These are phyloP conservation scores for Hydrangea macrophylla DNA, from an alignment of 148 eudicot genomes.

Conservation along the genomic window DNA sequence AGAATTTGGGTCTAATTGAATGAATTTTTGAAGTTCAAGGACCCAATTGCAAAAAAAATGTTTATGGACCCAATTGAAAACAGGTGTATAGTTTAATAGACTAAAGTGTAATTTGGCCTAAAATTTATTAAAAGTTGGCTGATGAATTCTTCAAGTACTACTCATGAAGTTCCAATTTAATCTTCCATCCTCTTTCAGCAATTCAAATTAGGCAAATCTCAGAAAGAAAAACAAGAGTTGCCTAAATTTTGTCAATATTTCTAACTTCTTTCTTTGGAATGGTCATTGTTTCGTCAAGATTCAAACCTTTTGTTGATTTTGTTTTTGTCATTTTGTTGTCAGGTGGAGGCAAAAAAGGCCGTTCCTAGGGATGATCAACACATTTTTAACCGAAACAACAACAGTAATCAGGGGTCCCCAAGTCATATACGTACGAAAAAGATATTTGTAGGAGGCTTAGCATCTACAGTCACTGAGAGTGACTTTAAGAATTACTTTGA, in stretches of 20 bases:
- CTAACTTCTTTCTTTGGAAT: no score
- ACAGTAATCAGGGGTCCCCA: slow-evolving; percentile 71
- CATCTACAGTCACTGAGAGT: slow-evolving; percentile 85
- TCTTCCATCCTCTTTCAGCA: neutral
- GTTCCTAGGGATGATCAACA: slow-evolving; percentile 95
- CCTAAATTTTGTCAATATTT: neutral
- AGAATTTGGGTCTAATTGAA: no score
- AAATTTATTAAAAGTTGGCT: no score
- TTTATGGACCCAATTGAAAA: no score
- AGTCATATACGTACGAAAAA: slow-evolving; percentile 75
- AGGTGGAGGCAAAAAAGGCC: slow-evolving; percentile 99
- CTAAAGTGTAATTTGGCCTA: no score
- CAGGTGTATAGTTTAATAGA: no score
- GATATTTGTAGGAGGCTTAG: slow-evolving; percentile 94
- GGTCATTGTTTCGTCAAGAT: no score
- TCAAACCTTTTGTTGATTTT: neutral
- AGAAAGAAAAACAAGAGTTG: neutral
- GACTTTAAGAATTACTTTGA: slow-evolving; percentile 89
- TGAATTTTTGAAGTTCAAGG: no score
- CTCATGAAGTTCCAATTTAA: neutral
- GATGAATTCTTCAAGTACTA: neutral
- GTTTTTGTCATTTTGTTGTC: slow-evolving; percentile 13
- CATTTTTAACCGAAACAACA: slow-evolving; percentile 43
- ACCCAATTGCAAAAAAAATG: no score
- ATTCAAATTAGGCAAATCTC: neutral